Conservation (phyloP, 495 filamentous ascomycete species). For the Neurospora cerealis region DNA sequence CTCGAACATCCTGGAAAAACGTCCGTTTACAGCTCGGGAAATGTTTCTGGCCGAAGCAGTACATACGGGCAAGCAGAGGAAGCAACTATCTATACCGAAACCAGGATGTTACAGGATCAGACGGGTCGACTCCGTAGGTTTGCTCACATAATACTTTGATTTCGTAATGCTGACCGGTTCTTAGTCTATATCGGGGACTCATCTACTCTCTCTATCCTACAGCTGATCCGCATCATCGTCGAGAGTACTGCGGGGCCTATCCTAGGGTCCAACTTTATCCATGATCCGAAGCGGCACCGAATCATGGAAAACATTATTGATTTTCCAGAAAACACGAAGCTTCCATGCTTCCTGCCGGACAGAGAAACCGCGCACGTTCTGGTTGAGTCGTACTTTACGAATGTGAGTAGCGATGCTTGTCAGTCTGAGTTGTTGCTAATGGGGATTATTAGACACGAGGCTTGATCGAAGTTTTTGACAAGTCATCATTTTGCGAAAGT, state of each 20-base stretch:
- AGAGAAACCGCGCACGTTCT: slow-evolving; percentile 43
- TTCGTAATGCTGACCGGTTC: neutral
- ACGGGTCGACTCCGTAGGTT: slow-evolving; percentile 46
- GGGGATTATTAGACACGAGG: slow-evolving; percentile 39
- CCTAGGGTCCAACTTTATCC: slow-evolving; percentile 50
- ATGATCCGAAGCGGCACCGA: slow-evolving; percentile 57
- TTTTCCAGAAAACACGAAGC: slow-evolving; percentile 32
- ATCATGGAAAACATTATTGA: slow-evolving; percentile 54
- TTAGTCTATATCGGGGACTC: slow-evolving; percentile 64
- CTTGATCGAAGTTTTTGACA: slow-evolving; percentile 46
- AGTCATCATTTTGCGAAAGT: slow-evolving; percentile 33
- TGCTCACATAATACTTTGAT: neutral
- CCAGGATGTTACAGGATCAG: slow-evolving; percentile 50
- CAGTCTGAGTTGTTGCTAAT: slow-evolving; percentile 6
- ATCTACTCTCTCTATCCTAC: slow-evolving; percentile 60
- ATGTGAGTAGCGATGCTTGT: slow-evolving; percentile 29
- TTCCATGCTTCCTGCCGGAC: slow-evolving; percentile 44
- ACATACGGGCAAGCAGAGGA: slow-evolving; percentile 44
- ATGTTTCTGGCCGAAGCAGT: slow-evolving; percentile 40
- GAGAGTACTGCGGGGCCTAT: slow-evolving; percentile 49
- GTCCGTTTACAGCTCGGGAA: slow-evolving; percentile 33
- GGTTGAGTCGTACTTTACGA: slow-evolving; percentile 49
- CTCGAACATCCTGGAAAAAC: slow-evolving; percentile 11
- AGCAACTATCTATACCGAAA: slow-evolving; percentile 44
- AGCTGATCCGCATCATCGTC: slow-evolving; percentile 63